Percentiles rank a stretch among this genome's conserved stretches.
phyloP scores from a whole-genome alignment of 2,329 filamentous ascomycete genomes.

The Arthroderma sp. region DNA sequence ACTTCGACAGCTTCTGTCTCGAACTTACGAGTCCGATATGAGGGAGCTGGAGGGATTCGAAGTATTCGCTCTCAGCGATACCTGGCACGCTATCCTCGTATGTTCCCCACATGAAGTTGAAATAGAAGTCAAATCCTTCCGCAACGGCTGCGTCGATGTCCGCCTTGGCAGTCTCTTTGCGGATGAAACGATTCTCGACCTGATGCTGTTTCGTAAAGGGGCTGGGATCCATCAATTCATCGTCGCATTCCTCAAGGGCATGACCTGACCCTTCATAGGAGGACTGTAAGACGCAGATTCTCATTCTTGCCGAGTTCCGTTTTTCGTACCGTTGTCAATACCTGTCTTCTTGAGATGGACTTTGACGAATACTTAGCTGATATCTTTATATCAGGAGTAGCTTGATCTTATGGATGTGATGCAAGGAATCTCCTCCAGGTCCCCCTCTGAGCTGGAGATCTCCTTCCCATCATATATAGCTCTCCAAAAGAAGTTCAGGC shows the following conservation, averaged over 20 bases:
- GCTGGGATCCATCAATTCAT: constrained; percentile 6
- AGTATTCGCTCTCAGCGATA: constrained; percentile 13
- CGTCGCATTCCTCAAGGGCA: constrained; percentile 3
- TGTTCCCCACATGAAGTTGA: constrained; percentile 17
- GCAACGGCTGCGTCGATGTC: constrained; percentile 12
- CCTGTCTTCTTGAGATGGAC: too few relatives aligned
- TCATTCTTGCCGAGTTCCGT: background rate
- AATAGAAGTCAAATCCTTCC: constrained; percentile 15
- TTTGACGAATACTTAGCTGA: too few relatives aligned
- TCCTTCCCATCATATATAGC: too few relatives aligned
- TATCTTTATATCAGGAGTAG: too few relatives aligned
- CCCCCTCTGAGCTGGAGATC: too few relatives aligned
- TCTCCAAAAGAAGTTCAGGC: too few relatives aligned
- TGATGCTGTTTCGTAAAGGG: constrained; percentile 12
- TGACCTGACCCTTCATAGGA: constrained; percentile 3
- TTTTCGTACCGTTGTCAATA: too few relatives aligned
- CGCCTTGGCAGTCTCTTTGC: constrained; percentile 12
- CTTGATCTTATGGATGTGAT: too few relatives aligned
- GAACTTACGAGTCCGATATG: constrained; percentile 12
- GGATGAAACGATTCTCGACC: constrained; percentile 12
- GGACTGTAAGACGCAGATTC: constrained; percentile 4
- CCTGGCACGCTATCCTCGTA: constrained; percentile 14
- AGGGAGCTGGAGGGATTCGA: constrained; percentile 13
- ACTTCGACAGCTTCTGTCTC: constrained; percentile 11
- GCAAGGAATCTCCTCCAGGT: too few relatives aligned